Base-by-base conservation (phyloP, 768 basidiomycete genomes). In the Leccinum broughii region DNA sequence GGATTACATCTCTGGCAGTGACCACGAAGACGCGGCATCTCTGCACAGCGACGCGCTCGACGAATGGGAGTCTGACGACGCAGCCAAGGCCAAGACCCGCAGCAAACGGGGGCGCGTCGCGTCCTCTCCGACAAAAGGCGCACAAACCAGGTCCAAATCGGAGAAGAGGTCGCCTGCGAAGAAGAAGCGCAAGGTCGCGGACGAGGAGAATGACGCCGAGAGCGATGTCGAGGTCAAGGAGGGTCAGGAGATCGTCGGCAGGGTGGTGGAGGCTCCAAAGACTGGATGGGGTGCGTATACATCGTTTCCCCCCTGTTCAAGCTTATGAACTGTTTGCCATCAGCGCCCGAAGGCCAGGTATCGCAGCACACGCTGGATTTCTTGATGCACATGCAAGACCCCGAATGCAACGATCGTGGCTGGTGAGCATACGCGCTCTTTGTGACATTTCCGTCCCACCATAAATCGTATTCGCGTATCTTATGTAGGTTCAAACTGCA, bases 291-390 rank as follows among this genome's bases (percentile, higher is more conserved):
- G 92, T 89, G 57, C 51, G 32, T 54, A 48, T 8, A 6, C 13
- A 17, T 28, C 15, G 34, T 1, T 6, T 58, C 34, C 26, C 24
- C 14, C 4, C 6, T 3, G 2, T 35, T 26, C 4, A 4, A 4
- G 55, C 62, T 65, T 8, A 54, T 52, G 4, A n/a, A 8, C 17
- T 4, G 5, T 10, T 53, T 22, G 51, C 34, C 44, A 6, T 44
- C 62, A 91, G 94, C 93, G 0, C 89, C 93, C 0, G 83, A 92
- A 11, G 95, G 94, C 10, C 85, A 86, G 72, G 85, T 97, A 68
- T 95, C 94, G 2, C 80, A 86, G 66, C 95, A 97, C 64, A 92
- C 90, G 3, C 73, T 98, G 37, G 77, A 92, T 67, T 97, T 97
- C 70, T 72, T 95, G 57, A 75, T 64, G 8, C 79, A 88, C 26